Evolutionary conservation across 2,329 filamentous ascomycete species (phyloP).

Genomic region (Microthyrium microscopicum): DNA sequence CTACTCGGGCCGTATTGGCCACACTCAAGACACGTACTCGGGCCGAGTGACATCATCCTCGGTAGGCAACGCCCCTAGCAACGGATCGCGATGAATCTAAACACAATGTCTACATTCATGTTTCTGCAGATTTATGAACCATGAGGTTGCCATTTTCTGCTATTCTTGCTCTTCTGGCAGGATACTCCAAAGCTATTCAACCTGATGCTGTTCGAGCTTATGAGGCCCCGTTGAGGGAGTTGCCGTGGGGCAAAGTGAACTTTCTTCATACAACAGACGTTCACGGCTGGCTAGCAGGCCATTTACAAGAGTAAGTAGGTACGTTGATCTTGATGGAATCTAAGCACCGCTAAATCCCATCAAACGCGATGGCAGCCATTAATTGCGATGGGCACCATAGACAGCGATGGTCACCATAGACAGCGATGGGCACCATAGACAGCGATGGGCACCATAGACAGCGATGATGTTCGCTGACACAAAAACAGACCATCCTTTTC

Average conservation of each 20-base stretch:
- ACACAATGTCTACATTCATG: not conserved
- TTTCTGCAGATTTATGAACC: not conserved
- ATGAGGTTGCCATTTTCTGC: constrained; percentile 1
- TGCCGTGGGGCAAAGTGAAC: constrained; percentile 89
- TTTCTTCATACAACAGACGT: constrained; percentile 86
- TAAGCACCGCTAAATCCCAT: no score
- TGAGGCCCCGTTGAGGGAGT: constrained; percentile 62
- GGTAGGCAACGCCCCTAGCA: no score
- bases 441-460: no score
- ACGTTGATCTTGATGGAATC: constrained; percentile 13
- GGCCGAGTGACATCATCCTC: no score
- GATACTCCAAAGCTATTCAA: constrained; percentile 40
- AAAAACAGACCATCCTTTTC: constrained; percentile 61
- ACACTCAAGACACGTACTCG: no score
- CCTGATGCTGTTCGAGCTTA: constrained; percentile 66
- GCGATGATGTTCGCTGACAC: no score
- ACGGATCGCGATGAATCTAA: no score
- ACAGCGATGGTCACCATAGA: no score
- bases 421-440: no score
- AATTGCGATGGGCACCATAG: no score
- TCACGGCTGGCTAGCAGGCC: constrained; percentile 89
- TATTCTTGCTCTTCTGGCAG: constrained; percentile 5
- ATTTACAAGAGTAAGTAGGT: constrained; percentile 59
- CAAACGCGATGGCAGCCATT: no score
- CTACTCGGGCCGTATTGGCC: no score